These are phyloP conservation scores for Corinectria fuckeliana DNA, from an alignment of 2,329 filamentous ascomycete species.

Conservation along the genomic window DNA sequence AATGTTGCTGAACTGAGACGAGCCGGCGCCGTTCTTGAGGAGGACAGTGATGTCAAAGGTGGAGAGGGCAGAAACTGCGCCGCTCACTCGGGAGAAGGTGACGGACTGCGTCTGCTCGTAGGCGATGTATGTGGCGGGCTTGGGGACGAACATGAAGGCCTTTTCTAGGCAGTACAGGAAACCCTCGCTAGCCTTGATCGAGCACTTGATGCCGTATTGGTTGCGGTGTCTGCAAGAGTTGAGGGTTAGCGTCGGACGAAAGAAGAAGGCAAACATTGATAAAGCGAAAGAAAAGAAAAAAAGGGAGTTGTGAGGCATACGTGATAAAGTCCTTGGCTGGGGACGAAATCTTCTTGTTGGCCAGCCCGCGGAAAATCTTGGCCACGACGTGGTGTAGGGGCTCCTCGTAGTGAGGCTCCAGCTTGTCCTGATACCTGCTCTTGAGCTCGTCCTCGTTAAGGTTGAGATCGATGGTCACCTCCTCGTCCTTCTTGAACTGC, in stretches of 20 bases:
- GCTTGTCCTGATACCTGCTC: slow-evolving; percentile 85
- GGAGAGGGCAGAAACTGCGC: slow-evolving; percentile 89
- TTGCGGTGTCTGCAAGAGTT: slow-evolving; percentile 72
- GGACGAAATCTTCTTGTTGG: slow-evolving; percentile 92
- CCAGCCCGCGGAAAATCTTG: slow-evolving; percentile 92
- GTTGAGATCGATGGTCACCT: slow-evolving; percentile 95
- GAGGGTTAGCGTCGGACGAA: slow-evolving; percentile 38
- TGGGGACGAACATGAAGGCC: slow-evolving; percentile 98
- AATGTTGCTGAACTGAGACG: slow-evolving; percentile 98
- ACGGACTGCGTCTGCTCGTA: slow-evolving; percentile 92
- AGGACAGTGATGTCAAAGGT: slow-evolving; percentile 97
- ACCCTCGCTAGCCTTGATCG: slow-evolving; percentile 99
- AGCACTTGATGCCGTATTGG: slow-evolving; percentile 96
- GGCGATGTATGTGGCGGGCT: slow-evolving; percentile 95
- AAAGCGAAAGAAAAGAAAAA: background rate
- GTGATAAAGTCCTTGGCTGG: slow-evolving; percentile 94
- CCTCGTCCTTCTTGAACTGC: slow-evolving; percentile 98
- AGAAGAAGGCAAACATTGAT: background rate
- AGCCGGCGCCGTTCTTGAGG: slow-evolving; percentile 84
- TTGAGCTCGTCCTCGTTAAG: slow-evolving; percentile 90
- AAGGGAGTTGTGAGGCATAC: slow-evolving; percentile 46
- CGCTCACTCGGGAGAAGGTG: slow-evolving; percentile 94
- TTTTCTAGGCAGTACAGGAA: slow-evolving; percentile 97
- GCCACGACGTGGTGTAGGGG: slow-evolving; percentile 93
- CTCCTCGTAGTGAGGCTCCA: slow-evolving; percentile 89